A percentile compares a stretch with the other conserved stretches of the same genome.
Evolutionary conservation across 352 stramenopile genomes (phyloP).

Genomic region (Phytophthora cajani): DNA sequence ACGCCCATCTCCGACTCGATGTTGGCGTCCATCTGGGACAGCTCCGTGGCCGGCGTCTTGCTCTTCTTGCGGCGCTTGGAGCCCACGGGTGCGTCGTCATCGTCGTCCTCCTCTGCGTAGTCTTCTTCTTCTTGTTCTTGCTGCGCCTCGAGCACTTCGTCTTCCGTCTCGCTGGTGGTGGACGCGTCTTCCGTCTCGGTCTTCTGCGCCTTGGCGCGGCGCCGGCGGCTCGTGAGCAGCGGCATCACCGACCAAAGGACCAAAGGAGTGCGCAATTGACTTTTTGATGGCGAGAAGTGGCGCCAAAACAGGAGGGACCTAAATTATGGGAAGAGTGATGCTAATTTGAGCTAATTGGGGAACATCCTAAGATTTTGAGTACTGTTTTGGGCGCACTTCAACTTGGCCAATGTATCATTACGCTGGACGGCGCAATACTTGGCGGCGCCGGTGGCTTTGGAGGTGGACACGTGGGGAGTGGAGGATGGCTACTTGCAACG

Average conservation of each 20-base stretch:
- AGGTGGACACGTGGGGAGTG: no score
- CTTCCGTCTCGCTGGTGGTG: slow-evolving; percentile 45
- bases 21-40: slow-evolving; percentile 33
- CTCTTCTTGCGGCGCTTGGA: slow-evolving; percentile 21
- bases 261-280: neutral
- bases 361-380: neutral
- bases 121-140: neutral
- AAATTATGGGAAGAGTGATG: neutral
- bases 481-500: no score
- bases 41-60: slow-evolving; percentile 9
- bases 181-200: slow-evolving; percentile 21
- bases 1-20: slow-evolving; percentile 89
- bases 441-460: no score
- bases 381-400: neutral
- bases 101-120: neutral
- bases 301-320: neutral
- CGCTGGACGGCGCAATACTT: no score
- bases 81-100: slow-evolving; percentile 11
- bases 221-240: neutral
- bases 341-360: neutral
- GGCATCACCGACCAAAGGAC: neutral
- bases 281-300: neutral
- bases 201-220: slow-evolving; percentile 33
- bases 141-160: slow-evolving; percentile 32
- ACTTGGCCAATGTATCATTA: no score